These are phyloP conservation scores for Capsicum rhomboideum DNA, from an alignment of 257 asterid species.

Conservation along the genomic window DNA sequence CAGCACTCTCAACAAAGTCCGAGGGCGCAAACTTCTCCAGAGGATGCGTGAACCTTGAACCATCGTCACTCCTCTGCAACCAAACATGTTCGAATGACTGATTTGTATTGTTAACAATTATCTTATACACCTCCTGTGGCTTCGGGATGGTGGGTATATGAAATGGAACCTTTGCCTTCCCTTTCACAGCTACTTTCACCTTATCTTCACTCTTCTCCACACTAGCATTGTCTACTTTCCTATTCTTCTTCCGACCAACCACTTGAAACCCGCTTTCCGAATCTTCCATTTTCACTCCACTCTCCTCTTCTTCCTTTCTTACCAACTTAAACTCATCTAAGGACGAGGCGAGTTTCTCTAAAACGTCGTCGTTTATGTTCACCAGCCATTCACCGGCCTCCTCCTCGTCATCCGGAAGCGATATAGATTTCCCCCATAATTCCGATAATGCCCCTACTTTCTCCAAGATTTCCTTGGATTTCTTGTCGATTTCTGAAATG, in stretches of 20 bases:
- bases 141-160: conserved; percentile 57
- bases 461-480: conserved; percentile 39
- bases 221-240: conserved; percentile 17
- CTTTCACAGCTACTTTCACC: conserved; percentile 54
- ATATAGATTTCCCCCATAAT: conserved; percentile 42
- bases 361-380: conserved; percentile 57
- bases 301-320: conserved; percentile 57
- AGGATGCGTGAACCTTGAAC: conserved; percentile 56
- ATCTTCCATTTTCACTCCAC: conserved; percentile 39
- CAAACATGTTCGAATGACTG: conserved; percentile 90
- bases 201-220: conserved; percentile 22
- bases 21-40: conserved; percentile 57
- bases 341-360: conserved; percentile 62
- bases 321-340: conserved; percentile 52
- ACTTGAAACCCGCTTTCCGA: conserved; percentile 45
- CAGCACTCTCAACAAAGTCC: conserved; percentile 62
- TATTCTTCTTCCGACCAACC: conserved; percentile 66
- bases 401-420: conserved; percentile 49
- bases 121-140: conserved; percentile 86
- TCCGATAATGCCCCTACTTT: conserved; percentile 48
- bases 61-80: conserved; percentile 78
- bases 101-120: conserved; percentile 66
- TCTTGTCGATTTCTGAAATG: conserved; percentile 33
- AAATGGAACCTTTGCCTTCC: conserved; percentile 77
- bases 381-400: conserved; percentile 53